Evolutionary conservation across 2,329 filamentous ascomycete genomes (phyloP).

Genomic region (Balansia obtecta): DNA sequence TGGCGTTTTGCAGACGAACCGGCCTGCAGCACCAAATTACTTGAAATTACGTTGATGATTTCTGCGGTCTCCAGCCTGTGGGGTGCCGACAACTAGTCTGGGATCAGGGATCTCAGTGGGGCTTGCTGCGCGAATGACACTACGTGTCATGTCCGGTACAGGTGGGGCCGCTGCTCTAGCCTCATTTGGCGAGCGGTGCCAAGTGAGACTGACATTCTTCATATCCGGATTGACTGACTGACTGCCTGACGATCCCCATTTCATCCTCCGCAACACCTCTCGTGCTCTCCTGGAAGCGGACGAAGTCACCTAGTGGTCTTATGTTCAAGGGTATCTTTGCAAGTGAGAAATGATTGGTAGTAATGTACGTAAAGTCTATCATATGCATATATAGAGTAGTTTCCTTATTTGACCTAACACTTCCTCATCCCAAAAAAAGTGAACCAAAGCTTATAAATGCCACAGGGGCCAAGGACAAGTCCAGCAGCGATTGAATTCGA

Average conservation of each 20-base stretch:
- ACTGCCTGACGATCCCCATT: background rate
- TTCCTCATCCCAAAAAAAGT: background rate
- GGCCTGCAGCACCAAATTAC: too few relatives aligned
- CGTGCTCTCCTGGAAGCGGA: background rate
- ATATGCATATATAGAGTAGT: background rate
- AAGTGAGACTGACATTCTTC: background rate
- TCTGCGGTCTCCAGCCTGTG: too few relatives aligned
- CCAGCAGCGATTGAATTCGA: background rate
- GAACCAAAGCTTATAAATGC: background rate
- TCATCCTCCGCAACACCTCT: background rate
- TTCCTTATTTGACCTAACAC: background rate
- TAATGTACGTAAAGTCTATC: conserved; percentile 2
- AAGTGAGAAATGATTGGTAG: background rate
- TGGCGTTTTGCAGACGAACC: too few relatives aligned
- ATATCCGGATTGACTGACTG: background rate
- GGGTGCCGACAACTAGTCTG: too few relatives aligned
- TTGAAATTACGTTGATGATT: too few relatives aligned
- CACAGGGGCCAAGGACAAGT: background rate
- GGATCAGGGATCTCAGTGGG: too few relatives aligned
- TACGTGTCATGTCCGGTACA: too few relatives aligned
- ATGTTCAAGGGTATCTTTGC: background rate
- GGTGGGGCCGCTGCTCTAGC: too few relatives aligned
- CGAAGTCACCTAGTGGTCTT: background rate
- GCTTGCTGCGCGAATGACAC: too few relatives aligned
- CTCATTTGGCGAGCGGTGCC: too few relatives aligned